Percentiles rank a stretch among this genome's conserved stretches.
Conservation (phyloP, 2,329 filamentous ascomycete genomes). For the Hypoxylon sp. region DNA sequence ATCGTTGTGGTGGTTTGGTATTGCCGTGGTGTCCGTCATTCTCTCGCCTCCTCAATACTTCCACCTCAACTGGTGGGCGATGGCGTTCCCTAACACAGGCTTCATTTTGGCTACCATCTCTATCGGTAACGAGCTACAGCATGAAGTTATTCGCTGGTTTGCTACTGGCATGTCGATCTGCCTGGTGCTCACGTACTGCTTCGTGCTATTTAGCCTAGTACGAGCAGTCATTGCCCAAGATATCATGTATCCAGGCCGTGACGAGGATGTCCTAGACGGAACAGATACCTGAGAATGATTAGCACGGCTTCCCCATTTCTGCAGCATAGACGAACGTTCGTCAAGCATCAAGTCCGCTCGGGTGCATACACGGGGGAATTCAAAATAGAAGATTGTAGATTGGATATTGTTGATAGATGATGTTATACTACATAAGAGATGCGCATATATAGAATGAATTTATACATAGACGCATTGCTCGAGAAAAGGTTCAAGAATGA, state of each 20-base stretch:
- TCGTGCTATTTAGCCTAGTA: conserved; percentile 61
- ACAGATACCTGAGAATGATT: conserved; percentile 21
- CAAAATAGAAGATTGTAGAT: conserved; percentile 9
- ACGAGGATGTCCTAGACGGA: conserved; percentile 62
- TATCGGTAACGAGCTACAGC: conserved; percentile 65
- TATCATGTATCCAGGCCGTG: conserved; percentile 68
- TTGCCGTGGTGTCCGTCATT: conserved; percentile 63
- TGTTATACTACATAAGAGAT: background rate
- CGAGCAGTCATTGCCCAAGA: conserved; percentile 65
- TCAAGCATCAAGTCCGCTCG: conserved; percentile 1
- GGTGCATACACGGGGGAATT: background rate
- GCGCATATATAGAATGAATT: too few relatives aligned
- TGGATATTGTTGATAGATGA: conserved; percentile 5
- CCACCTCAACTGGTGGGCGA: conserved; percentile 75
- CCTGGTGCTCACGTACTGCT: conserved; percentile 59
- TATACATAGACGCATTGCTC: background rate
- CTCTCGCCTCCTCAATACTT: conserved; percentile 65
- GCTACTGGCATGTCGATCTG: conserved; percentile 65
- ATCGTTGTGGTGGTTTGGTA: conserved; percentile 70
- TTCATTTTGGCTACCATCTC: conserved; percentile 70
- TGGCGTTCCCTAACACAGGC: conserved; percentile 73
- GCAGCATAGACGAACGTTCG: background rate
- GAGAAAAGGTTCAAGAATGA: too few relatives aligned
- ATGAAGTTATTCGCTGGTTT: conserved; percentile 63
- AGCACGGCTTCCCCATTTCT: background rate